Conservation (phyloP, 2,329 filamentous ascomycete genomes). For the Cordyceps cateniannulata region DNA sequence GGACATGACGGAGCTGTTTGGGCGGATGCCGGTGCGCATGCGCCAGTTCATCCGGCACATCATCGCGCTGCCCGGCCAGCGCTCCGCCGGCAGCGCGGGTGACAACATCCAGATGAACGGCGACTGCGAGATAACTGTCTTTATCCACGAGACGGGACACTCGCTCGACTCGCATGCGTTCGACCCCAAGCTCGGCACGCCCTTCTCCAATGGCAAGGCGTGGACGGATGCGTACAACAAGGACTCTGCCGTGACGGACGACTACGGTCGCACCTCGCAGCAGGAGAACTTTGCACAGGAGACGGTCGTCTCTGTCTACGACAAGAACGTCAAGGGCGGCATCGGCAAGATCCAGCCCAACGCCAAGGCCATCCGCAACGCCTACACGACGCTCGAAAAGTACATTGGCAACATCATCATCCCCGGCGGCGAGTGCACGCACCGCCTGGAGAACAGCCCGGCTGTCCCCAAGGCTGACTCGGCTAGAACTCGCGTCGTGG, state of each 20-base stretch:
- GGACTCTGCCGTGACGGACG: constrained; percentile 15
- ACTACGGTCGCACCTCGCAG: constrained; percentile 17
- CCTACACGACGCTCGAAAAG: constrained; percentile 11
- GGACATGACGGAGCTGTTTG: constrained; percentile 23
- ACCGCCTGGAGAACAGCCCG: constrained; percentile 13
- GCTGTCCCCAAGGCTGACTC: constrained; percentile 11
- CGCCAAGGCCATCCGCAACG: constrained; percentile 11
- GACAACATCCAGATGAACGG: constrained; percentile 18
- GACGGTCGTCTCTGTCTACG: constrained; percentile 19
- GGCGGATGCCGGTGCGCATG: constrained; percentile 24
- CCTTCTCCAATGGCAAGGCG: constrained; percentile 15
- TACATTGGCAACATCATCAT: constrained; percentile 12
- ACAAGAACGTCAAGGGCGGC: constrained; percentile 19
- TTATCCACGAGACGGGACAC: constrained; percentile 18
- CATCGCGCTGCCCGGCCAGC: constrained; percentile 19
- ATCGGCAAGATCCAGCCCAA: constrained; percentile 19
- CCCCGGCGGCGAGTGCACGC: constrained; percentile 12
- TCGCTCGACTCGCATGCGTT: constrained; percentile 19
- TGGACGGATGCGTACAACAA: constrained; percentile 17
- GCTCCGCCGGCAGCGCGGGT: constrained; percentile 14
- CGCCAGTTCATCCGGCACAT: constrained; percentile 21
- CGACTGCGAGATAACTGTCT: constrained; percentile 13
- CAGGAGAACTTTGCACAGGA: constrained; percentile 22
- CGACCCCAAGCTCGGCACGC: constrained; percentile 12
- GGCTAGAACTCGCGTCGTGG: constrained; percentile 1